Conservation (phyloP, 768 basidiomycete species). For the Trametes cinnabarina region DNA sequence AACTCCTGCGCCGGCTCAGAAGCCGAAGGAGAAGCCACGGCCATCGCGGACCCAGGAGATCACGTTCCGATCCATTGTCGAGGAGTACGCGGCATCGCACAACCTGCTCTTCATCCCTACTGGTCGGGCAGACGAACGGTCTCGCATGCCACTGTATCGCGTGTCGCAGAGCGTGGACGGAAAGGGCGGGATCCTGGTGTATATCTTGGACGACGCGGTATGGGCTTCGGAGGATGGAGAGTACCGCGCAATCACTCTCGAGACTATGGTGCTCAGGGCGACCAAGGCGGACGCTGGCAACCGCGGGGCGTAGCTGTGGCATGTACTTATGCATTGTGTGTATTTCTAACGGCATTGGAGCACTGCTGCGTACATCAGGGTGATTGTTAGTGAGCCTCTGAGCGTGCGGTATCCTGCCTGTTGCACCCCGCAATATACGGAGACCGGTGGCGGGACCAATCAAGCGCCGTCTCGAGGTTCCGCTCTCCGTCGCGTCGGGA, state of each 20-base stretch:
- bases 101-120: constrained; percentile 89
- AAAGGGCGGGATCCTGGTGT: constrained; percentile 83
- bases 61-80: constrained; percentile 90
- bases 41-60: constrained; percentile 72
- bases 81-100: constrained; percentile 81
- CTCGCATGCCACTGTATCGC: constrained; percentile 87
- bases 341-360: neutral
- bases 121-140: constrained; percentile 78
- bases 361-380: too few species aligned
- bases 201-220: constrained; percentile 90
- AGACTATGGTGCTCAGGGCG: constrained; percentile 82
- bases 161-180: constrained; percentile 79
- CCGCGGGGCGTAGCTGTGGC: neutral
- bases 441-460: neutral
- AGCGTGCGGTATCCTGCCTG: too few species aligned
- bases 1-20: constrained; percentile 24
- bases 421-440: neutral
- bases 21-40: constrained; percentile 37
- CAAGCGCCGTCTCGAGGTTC: neutral
- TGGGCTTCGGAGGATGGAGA: constrained; percentile 69
- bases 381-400: too few species aligned
- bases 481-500: too few species aligned
- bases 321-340: neutral
- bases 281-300: constrained; percentile 17
- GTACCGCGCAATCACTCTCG: constrained; percentile 77